phyloP scores from a whole-genome alignment of 1,284 basidiomycete species.

The Rhodotorula sp. region DNA sequence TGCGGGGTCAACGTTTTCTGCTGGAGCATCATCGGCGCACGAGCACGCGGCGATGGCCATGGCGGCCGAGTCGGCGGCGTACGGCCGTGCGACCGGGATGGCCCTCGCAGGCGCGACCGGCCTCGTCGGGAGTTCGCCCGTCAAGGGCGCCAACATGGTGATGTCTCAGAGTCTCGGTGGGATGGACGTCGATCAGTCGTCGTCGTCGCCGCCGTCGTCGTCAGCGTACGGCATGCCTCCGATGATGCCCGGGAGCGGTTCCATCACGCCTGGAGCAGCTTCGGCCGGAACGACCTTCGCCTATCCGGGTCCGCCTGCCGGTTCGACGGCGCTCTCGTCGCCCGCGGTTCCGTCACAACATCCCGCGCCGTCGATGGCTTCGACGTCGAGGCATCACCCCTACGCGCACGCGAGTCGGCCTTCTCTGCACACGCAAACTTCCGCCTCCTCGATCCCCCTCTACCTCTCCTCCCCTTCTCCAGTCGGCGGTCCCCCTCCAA shows the following conservation, averaged over 20 bases:
- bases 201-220: slow-evolving; percentile 3
- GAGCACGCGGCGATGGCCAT: background rate
- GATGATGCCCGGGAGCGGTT: background rate
- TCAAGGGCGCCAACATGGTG: background rate
- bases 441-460: slow-evolving; percentile 13
- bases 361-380: slow-evolving; percentile 13
- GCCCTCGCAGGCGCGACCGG: slow-evolving; percentile 22
- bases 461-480: slow-evolving; percentile 25
- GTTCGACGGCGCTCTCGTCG: background rate
- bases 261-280: background rate
- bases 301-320: background rate
- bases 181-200: slow-evolving; percentile 20
- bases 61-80: background rate
- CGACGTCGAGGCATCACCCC: slow-evolving; percentile 34
- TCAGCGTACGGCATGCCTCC: background rate
- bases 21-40: background rate
- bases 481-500: background rate
- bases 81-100: slow-evolving; percentile 13
- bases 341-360: slow-evolving; percentile 17
- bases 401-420: slow-evolving; percentile 36
- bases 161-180: background rate
- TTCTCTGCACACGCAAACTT: slow-evolving; percentile 6
- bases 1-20: slow-evolving; percentile 20
- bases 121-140: background rate
- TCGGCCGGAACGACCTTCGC: background rate